A percentile compares a stretch with the other conserved stretches of the same genome.
Evolutionary conservation across 2,329 filamentous ascomycete species (phyloP).

Genomic region (Arthrobotrys iridis): DNA sequence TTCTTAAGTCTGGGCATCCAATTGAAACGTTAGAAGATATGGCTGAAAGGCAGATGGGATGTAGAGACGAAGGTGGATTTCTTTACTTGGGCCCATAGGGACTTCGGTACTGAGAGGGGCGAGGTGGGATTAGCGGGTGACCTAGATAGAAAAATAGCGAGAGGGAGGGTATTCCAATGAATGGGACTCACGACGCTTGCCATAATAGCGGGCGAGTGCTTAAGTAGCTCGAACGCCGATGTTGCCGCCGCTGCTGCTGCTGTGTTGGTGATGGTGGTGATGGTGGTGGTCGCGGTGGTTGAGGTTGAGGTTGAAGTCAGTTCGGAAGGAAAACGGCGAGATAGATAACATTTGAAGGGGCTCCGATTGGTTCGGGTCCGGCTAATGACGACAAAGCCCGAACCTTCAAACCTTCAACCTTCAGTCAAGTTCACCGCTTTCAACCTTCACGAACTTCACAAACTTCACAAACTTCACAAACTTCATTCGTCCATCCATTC

Average conservation of each 20-base stretch:
- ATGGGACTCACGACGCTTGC: slow-evolving; percentile 5
- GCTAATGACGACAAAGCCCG: slow-evolving; percentile 12
- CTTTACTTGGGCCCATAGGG: slow-evolving; percentile 57
- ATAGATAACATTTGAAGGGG: neutral
- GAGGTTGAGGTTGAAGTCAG: neutral
- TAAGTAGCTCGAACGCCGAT: neutral
- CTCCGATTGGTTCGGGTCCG: slow-evolving; percentile 10
- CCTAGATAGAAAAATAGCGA: neutral
- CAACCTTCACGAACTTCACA: no score
- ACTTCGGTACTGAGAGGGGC: slow-evolving; percentile 31
- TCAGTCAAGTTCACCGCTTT: no score
- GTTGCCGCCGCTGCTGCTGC: no score
- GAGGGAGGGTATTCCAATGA: neutral
- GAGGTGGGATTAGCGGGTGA: slow-evolving; percentile 4
- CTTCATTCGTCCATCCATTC: no score
- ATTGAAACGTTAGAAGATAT: neutral
- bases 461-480: no score
- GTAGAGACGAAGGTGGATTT: neutral
- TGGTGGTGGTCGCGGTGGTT: neutral
- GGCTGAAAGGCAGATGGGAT: neutral
- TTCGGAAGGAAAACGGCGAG: slow-evolving; percentile 17
- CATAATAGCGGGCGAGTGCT: slow-evolving; percentile 13
- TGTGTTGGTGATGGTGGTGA: neutral
- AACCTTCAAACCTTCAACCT: neutral
- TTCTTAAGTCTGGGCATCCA: slow-evolving; percentile 55